Percentiles rank a stretch among this genome's conserved stretches.
Evolutionary conservation across 2,329 filamentous ascomycete genomes (phyloP).

Genomic region (Fusarium oxysporum): DNA sequence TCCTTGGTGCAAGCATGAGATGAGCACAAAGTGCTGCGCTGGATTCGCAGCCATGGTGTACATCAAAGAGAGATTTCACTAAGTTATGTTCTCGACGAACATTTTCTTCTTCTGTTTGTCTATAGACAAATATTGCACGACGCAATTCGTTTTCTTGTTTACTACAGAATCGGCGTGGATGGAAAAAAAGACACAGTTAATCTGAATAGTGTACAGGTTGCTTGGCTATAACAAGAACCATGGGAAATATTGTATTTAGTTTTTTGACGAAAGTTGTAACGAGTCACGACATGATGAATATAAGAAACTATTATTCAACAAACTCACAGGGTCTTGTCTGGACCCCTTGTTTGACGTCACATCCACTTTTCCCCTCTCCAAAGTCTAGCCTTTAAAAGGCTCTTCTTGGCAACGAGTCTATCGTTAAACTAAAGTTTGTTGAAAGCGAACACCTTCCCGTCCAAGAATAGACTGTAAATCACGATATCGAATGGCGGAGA

Average conservation of each 20-base stretch:
- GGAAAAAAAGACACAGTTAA: slow-evolving; percentile 12
- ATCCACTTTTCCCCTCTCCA: slow-evolving; percentile 6
- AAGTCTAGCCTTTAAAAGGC: not conserved
- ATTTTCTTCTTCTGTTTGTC: not conserved
- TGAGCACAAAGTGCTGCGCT: slow-evolving; percentile 76
- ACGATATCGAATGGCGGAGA: slow-evolving; percentile 3
- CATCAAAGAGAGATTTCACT: slow-evolving; percentile 72
- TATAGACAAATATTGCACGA: slow-evolving; percentile 29
- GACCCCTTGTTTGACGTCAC: slow-evolving; percentile 41
- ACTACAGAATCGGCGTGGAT: slow-evolving; percentile 7
- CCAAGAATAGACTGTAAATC: not conserved
- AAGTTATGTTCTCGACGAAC: slow-evolving; percentile 5
- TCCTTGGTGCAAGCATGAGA: slow-evolving; percentile 78
- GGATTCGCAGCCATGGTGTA: slow-evolving; percentile 76
- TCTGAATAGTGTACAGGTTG: slow-evolving; percentile 7
- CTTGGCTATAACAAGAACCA: slow-evolving; percentile 15
- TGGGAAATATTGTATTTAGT: slow-evolving; percentile 34
- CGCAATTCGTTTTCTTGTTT: slow-evolving; percentile 27
- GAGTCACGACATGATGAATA: slow-evolving; percentile 41
- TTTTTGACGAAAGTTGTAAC: slow-evolving; percentile 34
- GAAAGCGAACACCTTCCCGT: slow-evolving; percentile 14
- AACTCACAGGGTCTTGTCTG: not conserved
- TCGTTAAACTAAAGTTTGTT: slow-evolving; percentile 10
- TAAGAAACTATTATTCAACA: not conserved
- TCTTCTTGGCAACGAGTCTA: slow-evolving; percentile 23